Evolutionary conservation across 345 rosid species (phyloP).

Genomic region (Salix udensis): DNA sequence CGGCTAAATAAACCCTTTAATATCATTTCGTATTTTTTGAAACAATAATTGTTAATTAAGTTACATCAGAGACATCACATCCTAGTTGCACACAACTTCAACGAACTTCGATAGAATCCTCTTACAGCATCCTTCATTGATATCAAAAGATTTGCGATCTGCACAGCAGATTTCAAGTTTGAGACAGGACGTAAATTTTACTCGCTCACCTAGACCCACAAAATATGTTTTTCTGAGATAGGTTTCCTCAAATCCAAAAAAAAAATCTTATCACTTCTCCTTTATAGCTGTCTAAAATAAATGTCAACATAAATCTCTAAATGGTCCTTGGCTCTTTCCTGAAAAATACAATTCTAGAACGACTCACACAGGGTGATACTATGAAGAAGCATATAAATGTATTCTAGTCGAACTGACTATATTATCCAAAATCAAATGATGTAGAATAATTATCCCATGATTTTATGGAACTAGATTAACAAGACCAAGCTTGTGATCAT

Average conservation of each 20-base stretch:
- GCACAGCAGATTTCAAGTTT: rapidly evolving
- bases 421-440: no score
- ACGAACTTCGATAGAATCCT: background rate
- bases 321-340: background rate
- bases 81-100: background rate
- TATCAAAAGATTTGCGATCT: no score
- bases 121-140: background rate
- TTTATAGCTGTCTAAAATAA: background rate
- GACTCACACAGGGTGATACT: no score
- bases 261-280: background rate
- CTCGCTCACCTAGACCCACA: no score
- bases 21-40: background rate
- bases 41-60: background rate
- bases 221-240: background rate
- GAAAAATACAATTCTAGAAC: no score
- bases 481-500: no score
- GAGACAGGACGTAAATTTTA: no score
- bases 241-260: no score
- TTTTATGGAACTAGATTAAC: no score
- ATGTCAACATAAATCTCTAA: background rate
- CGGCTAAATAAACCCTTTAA: background rate
- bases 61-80: background rate
- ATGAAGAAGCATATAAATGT: no score
- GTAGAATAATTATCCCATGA: no score
- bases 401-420: no score